Evolutionary conservation across 2,329 filamentous ascomycete genomes (phyloP), one percentile per base, ranked within the genome.

Genomic region (Aotearoamyces nothofagi): DNA sequence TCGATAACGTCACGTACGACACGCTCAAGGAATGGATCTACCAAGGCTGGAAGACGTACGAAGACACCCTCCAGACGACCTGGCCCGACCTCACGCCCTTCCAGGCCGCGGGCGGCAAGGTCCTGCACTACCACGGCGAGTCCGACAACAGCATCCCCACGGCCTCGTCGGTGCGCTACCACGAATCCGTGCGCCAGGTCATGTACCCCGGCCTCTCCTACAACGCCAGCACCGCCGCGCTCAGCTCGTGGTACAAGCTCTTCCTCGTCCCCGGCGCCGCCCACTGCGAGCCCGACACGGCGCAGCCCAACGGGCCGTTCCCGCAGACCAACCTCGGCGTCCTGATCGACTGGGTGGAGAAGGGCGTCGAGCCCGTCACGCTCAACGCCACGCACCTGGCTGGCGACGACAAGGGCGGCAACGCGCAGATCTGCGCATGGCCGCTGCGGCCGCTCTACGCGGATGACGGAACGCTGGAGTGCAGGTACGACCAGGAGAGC

Each of bases 111-210:
- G 63, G 63, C 15, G 60, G 58, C 15, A 69, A 68, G 40, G 39
- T 69, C 6, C 48, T 69, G 3, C 60, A 63, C 37, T 61, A 56
- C 46, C 64, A 72, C 46, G 66, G 66, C 29, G 65, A 71, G 45
- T 61, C 58, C 1, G 68, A 71, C 43, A 45, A 53, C 9, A 58
- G 54, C 5, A 52, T 73, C 34, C 66, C 66, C 2, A 45, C 66
- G 1, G 63, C 54, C 4, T 66, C 62, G 0, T 68, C 63, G 0
- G 57, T 68, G 1, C 62, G 58, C 40, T 73, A 69, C 52, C 61
- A 56, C 47, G 54, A 70, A 30, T 59, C 62, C 3, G 66, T 71
- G 19, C 58, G 59, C 22, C 40, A 39, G 3, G 51, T 58, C 45
- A 65, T 69, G 60, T 63, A 62, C 42, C 50, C 56, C 3, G 36